Evolutionary conservation across 352 stramenopile species (phyloP).

Genomic region (Thalassiosira mediterranea): DNA sequence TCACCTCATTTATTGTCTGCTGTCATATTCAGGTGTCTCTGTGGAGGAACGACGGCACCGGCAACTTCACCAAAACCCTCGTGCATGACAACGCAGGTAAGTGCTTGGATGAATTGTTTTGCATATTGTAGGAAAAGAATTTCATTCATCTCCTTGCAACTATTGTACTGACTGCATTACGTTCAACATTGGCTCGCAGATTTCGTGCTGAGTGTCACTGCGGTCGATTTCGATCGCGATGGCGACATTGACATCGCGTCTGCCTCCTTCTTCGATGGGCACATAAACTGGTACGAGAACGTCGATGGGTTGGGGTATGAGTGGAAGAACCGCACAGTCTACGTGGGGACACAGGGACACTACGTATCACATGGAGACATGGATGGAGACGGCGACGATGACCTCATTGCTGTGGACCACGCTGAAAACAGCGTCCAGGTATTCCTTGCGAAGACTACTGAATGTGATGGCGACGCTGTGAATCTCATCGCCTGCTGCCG

Average conservation of each 20-base stretch:
- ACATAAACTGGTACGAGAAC: slow-evolving; percentile 55
- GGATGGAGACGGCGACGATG: slow-evolving; percentile 36
- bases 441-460: slow-evolving; percentile 25
- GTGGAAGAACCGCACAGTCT: slow-evolving; percentile 26
- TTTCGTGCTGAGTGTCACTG: slow-evolving; percentile 38
- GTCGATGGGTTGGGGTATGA: slow-evolving; percentile 40
- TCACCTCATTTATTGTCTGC: too few species aligned
- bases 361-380: slow-evolving; percentile 38
- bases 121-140: too few species aligned
- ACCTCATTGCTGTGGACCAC: slow-evolving; percentile 37
- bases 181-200: too few species aligned
- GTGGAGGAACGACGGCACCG: slow-evolving; percentile 34
- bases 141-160: too few species aligned
- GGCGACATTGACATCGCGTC: slow-evolving; percentile 37
- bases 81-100: slow-evolving; percentile 31
- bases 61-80: slow-evolving; percentile 36
- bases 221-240: slow-evolving; percentile 38
- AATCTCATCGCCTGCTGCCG: slow-evolving; percentile 14
- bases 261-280: slow-evolving; percentile 35
- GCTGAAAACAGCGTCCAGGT: slow-evolving; percentile 26
- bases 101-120: too few species aligned
- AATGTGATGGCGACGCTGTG: slow-evolving; percentile 18
- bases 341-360: slow-evolving; percentile 11
- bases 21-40: too few species aligned
- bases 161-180: too few species aligned